These are phyloP conservation scores for Zarea fungicola DNA, from an alignment of 2,329 filamentous ascomycete species.

Conservation along the genomic window DNA sequence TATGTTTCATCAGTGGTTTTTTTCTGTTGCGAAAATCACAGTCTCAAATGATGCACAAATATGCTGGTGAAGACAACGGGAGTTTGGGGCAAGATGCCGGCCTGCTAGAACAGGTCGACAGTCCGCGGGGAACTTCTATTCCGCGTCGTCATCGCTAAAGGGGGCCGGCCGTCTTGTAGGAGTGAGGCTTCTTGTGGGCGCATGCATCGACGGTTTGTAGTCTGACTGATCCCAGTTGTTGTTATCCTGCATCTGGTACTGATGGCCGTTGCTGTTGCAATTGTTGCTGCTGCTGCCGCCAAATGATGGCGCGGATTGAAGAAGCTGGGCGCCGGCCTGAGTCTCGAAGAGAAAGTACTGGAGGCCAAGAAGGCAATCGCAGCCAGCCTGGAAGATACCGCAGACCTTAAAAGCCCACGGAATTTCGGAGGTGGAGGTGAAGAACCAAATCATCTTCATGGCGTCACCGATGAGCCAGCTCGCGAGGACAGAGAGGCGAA, in stretches of 20 bases:
- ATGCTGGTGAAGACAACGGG: not conserved
- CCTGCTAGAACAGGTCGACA: conserved; percentile 9
- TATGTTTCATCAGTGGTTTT: not conserved
- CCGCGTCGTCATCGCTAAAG: conserved; percentile 29
- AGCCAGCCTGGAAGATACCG: conserved; percentile 73
- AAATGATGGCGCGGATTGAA: conserved; percentile 20
- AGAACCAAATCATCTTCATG: conserved; percentile 88
- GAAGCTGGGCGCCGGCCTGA: conserved; percentile 9
- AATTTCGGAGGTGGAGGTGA: conserved; percentile 63
- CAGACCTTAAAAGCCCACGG: conserved; percentile 78
- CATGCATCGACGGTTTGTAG: conserved; percentile 26
- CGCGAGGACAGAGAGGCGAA: conserved; percentile 67
- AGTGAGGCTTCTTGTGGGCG: conserved; percentile 32
- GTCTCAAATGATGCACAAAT: not conserved
- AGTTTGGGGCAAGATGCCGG: conserved; percentile 2
- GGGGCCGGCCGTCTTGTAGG: conserved; percentile 35
- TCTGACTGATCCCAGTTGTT: conserved; percentile 23
- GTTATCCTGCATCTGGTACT: conserved; percentile 31
- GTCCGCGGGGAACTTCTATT: conserved; percentile 17
- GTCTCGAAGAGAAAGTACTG: conserved; percentile 65
- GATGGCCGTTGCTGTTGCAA: conserved; percentile 27
- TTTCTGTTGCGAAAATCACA: not conserved
- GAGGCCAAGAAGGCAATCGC: conserved; percentile 67
- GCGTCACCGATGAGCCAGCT: conserved; percentile 76
- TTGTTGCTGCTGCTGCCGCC: not conserved